These are phyloP conservation scores for Trypanosoma mega DNA, from an alignment of 208 protist genomes.

Conservation along the genomic window DNA sequence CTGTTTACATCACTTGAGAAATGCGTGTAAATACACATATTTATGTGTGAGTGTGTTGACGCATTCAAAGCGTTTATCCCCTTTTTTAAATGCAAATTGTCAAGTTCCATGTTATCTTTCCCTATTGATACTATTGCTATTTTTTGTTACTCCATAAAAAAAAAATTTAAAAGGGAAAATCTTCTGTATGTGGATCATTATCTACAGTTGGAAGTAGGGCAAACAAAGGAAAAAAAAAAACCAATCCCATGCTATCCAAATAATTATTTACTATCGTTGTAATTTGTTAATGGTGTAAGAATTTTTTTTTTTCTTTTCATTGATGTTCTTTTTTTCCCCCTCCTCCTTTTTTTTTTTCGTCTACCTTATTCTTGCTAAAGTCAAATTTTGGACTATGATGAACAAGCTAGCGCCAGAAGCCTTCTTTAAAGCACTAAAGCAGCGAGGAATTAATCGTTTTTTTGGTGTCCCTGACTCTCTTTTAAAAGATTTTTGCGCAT, in stretches of 20 bases:
- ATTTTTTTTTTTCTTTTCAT: not conserved
- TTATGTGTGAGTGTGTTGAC: too few species aligned
- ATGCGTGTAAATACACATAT: too few species aligned
- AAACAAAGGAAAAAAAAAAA: slow-evolving; percentile 21
- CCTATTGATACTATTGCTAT: not conserved
- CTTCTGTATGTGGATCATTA: too few species aligned
- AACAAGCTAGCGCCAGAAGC: slow-evolving; percentile 38
- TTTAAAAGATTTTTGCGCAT: slow-evolving; percentile 78
- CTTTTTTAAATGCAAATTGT: slow-evolving; percentile 2
- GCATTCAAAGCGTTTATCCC: not conserved
- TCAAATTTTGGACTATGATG: slow-evolving; percentile 12
- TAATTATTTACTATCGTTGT: not conserved
- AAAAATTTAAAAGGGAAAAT: too few species aligned
- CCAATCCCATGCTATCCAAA: not conserved
- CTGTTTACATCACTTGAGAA: not conserved
- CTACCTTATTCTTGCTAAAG: slow-evolving; percentile 6
- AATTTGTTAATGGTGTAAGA: not conserved
- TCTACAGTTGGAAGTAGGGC: too few species aligned
- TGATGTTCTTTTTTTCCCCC: slow-evolving; percentile 3
- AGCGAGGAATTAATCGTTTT: slow-evolving; percentile 58
- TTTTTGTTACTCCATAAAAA: slow-evolving; percentile 6
- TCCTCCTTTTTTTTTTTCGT: slow-evolving; percentile 9
- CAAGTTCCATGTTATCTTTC: not conserved
- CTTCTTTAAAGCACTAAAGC: slow-evolving; percentile 41
- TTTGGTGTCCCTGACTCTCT: slow-evolving; percentile 88